phyloP scores from a whole-genome alignment of 129 eudicot species.

The Deinandra increscens region DNA sequence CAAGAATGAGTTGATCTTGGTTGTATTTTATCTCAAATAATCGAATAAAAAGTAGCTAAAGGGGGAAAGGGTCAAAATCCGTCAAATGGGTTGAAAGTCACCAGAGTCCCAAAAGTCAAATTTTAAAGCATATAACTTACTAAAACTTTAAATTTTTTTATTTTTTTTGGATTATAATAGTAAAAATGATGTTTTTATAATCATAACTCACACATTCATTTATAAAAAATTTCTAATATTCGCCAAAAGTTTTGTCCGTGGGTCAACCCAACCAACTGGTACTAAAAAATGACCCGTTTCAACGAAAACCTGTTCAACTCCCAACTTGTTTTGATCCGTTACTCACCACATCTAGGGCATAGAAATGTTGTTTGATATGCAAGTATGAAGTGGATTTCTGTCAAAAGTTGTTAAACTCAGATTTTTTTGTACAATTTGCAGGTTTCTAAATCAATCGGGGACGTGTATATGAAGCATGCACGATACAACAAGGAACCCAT shows the following conservation, averaged over 20 bases:
- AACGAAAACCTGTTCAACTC: background rate
- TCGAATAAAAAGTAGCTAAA: background rate
- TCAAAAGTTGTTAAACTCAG: background rate
- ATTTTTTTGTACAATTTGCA: slow-evolving; percentile 13
- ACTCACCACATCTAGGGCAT: background rate
- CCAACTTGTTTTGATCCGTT: background rate
- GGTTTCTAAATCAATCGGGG: slow-evolving; percentile 72
- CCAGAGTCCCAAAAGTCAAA: background rate
- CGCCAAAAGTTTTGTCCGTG: background rate
- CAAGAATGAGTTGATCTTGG: background rate
- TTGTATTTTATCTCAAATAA: background rate
- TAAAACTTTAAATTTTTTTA: no score
- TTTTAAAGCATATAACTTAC: background rate
- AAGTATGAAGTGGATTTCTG: background rate
- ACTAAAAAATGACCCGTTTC: background rate
- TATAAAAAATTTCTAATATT: background rate
- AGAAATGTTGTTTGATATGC: background rate
- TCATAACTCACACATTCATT: background rate
- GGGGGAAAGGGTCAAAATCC: background rate
- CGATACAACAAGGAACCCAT: slow-evolving; percentile 56
- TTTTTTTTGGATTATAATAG: background rate
- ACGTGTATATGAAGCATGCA: slow-evolving; percentile 64
- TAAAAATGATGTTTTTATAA: background rate
- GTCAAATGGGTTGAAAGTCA: background rate
- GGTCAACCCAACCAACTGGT: background rate